These are phyloP conservation scores for Diplodia mutila DNA, from an alignment of 2,329 filamentous ascomycete species.

Conservation along the genomic window DNA sequence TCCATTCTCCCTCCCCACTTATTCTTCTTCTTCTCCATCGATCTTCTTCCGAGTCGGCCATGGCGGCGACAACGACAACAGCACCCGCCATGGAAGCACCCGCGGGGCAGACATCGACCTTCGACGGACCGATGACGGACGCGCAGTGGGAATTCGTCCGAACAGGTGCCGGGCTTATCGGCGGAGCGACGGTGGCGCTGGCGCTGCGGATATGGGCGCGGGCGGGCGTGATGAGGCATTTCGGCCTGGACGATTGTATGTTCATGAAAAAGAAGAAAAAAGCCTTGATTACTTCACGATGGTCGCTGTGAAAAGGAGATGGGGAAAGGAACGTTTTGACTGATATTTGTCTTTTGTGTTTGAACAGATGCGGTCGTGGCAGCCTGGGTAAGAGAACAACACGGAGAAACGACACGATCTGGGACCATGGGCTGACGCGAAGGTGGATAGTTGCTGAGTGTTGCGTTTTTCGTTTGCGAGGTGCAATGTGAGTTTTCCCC, in stretches of 20 bases:
- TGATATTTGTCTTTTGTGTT: neutral
- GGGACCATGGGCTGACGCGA: neutral
- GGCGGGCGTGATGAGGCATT: conserved; percentile 1
- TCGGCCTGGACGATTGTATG: conserved; percentile 14
- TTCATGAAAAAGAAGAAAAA: neutral
- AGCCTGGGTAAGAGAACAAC: conserved; percentile 2
- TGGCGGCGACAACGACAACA: neutral
- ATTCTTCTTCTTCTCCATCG: neutral
- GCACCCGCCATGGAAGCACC: conserved; percentile 7
- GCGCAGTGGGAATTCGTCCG: conserved; percentile 8
- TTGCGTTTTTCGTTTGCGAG: conserved; percentile 9
- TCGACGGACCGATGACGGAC: conserved; percentile 1
- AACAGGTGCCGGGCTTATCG: neutral
- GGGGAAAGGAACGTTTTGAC: no score
- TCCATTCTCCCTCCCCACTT: neutral
- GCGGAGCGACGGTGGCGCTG: neutral
- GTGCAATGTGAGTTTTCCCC: neutral
- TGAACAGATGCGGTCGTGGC: conserved; percentile 15
- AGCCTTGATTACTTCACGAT: no score
- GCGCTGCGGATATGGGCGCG: conserved; percentile 7
- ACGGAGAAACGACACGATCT: neutral
- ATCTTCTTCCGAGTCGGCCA: neutral
- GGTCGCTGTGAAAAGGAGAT: no score
- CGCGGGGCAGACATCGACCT: conserved; percentile 9
- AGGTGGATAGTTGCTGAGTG: neutral